phyloP scores from a whole-genome alignment of 495 filamentous ascomycete genomes.

The Aspergillus cavernicola region DNA sequence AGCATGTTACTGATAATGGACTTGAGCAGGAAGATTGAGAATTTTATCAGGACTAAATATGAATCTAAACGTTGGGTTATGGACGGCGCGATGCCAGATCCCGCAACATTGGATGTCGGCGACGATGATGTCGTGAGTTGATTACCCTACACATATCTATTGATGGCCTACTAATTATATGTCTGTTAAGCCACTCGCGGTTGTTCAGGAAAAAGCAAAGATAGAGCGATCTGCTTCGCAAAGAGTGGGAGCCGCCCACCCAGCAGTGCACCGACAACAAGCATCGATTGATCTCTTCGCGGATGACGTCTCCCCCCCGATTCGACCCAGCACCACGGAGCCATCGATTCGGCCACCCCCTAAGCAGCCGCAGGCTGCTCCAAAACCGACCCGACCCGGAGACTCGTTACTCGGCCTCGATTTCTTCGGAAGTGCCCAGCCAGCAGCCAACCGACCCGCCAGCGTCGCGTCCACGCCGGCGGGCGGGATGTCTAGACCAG shows the following conservation, averaged over 20 bases:
- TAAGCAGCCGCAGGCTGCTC: slow-evolving; percentile 55
- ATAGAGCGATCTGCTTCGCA: slow-evolving; percentile 59
- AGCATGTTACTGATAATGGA: slow-evolving; percentile 6
- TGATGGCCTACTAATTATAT: slow-evolving; percentile 20
- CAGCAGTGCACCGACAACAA: slow-evolving; percentile 35
- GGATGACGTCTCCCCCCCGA: slow-evolving; percentile 56
- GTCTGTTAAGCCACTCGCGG: slow-evolving; percentile 57
- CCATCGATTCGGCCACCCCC: slow-evolving; percentile 48
- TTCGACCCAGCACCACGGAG: slow-evolving; percentile 64
- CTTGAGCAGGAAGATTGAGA: slow-evolving; percentile 79
- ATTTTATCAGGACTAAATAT: slow-evolving; percentile 98
- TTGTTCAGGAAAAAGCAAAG: slow-evolving; percentile 70
- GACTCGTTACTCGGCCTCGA: slow-evolving; percentile 92
- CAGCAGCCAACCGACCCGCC: slow-evolving; percentile 64
- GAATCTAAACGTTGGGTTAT: slow-evolving; percentile 97
- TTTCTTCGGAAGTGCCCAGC: slow-evolving; percentile 73
- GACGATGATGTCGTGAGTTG: slow-evolving; percentile 71
- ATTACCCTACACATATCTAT: background rate
- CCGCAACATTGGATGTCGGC: slow-evolving; percentile 75
- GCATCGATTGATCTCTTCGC: slow-evolving; percentile 61
- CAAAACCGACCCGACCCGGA: slow-evolving; percentile 63
- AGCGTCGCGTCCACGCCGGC: slow-evolving; percentile 64
- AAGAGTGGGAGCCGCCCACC: slow-evolving; percentile 40
- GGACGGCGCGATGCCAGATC: slow-evolving; percentile 93
- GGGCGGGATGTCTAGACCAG: slow-evolving; percentile 72